A percentile compares a stretch with the other conserved stretches of the same genome.
Conservation (phyloP, 805 yeast genomes). For the Wickerhamia fluorescens region DNA sequence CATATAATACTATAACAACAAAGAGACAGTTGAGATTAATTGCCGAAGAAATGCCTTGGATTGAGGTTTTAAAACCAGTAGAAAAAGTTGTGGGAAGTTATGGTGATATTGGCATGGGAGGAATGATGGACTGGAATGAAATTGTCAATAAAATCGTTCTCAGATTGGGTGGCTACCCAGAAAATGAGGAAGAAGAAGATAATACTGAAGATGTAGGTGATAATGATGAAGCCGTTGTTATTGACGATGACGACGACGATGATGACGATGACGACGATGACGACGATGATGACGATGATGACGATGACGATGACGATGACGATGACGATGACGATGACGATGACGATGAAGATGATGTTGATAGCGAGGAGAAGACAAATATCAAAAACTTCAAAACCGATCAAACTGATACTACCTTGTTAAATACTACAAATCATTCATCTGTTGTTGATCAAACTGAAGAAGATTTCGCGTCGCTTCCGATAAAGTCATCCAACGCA, state of each 20-base stretch:
- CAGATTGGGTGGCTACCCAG: constrained; percentile 52
- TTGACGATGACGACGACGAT: constrained; percentile 20
- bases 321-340: constrained; percentile 40
- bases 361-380: constrained; percentile 6
- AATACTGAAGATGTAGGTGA: constrained; percentile 32
- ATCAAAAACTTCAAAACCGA: no score
- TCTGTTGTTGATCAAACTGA: no score
- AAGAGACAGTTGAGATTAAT: constrained; percentile 72
- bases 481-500: constrained; percentile 1
- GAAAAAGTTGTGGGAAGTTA: constrained; percentile 89
- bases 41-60: constrained; percentile 90
- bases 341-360: constrained; percentile 19
- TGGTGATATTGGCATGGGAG: constrained; percentile 99
- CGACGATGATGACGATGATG: constrained; percentile 29
- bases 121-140: constrained; percentile 97
- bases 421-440: no score
- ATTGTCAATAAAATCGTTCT: constrained; percentile 79
- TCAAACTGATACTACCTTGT: no score
- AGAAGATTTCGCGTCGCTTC: no score
- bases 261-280: constrained; percentile 28
- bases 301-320: constrained; percentile 40
- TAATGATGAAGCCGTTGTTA: constrained; percentile 25
- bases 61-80: constrained; percentile 87
- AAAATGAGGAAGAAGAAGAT: constrained; percentile 44
- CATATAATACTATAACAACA: constrained; percentile 84